Conservation (phyloP, 305 asterid genomes). For the Rubia balearica region DNA sequence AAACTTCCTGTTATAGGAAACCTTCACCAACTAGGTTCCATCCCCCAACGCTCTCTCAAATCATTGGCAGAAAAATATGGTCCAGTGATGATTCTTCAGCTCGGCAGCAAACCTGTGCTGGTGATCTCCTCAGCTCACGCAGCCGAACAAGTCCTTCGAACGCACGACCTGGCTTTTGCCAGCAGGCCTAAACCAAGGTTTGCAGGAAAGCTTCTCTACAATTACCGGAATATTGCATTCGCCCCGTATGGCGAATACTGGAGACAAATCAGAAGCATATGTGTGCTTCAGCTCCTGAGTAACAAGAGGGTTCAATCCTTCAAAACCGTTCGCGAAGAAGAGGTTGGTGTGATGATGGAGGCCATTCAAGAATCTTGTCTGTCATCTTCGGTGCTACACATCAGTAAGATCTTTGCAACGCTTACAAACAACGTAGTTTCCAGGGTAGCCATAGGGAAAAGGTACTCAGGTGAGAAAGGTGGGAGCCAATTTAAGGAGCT, state of each 20-base stretch:
- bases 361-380: conserved; percentile 11
- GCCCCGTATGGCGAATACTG: conserved; percentile 20
- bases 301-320: conserved; percentile 28
- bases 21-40: conserved; percentile 37
- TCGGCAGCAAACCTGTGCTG: conserved; percentile 35
- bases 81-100: conserved; percentile 40
- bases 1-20: conserved; percentile 40
- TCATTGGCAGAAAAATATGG: conserved; percentile 35
- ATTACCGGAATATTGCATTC: conserved; percentile 34
- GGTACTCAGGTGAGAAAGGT: conserved; percentile 1
- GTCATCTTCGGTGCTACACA: conserved; percentile 13
- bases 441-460: conserved; percentile 30
- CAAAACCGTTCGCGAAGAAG: conserved; percentile 32
- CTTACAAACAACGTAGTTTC: conserved; percentile 22
- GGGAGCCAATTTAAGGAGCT: conserved; percentile 4
- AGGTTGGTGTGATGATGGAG: conserved; percentile 5
- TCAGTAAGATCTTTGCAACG: conserved; percentile 18
- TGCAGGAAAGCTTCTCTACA: conserved; percentile 27
- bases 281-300: conserved; percentile 41
- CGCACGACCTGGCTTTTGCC: conserved; percentile 39
- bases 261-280: conserved; percentile 37
- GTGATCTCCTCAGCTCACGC: conserved; percentile 33
- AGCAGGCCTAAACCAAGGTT: conserved; percentile 30
- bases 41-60: conserved; percentile 29
- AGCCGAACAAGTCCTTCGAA: conserved; percentile 27